A percentile compares a stretch with the other conserved stretches of the same genome.
Conservation (phyloP, 2,329 filamentous ascomycete genomes). For the Botrytis deweyae region DNA sequence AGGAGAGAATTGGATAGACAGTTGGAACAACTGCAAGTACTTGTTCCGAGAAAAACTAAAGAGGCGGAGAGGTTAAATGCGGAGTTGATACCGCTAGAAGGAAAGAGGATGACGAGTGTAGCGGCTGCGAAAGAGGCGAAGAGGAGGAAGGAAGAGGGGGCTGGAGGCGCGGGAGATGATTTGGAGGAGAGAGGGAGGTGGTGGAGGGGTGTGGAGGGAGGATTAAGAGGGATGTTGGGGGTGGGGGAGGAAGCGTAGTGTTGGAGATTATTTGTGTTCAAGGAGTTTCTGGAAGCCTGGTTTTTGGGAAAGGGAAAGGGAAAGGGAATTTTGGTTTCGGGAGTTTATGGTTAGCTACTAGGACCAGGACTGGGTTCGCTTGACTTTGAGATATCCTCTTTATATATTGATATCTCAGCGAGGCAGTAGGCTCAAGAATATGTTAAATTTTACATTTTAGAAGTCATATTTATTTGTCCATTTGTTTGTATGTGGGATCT, state of each 20-base stretch:
- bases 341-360: background rate
- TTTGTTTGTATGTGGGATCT: fast-evolving
- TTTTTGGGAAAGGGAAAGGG: background rate
- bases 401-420: background rate
- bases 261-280: background rate
- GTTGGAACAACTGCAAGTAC: conserved; percentile 60
- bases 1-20: conserved; percentile 60
- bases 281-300: background rate
- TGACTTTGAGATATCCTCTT: background rate
- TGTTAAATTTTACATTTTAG: no score
- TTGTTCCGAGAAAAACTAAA: conserved; percentile 63
- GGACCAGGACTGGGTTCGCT: background rate
- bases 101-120: conserved; percentile 62
- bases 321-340: background rate
- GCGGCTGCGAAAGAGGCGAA: conserved; percentile 70
- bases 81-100: conserved; percentile 68
- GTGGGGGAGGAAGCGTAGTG: conserved; percentile 44
- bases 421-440: background rate
- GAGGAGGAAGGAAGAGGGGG: conserved; percentile 63
- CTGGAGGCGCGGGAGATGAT: conserved; percentile 68
- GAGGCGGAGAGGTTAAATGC: conserved; percentile 65
- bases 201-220: conserved; percentile 68
- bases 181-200: conserved; percentile 74
- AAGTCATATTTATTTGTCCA: background rate
- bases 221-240: conserved; percentile 62